Percentiles rank a stretch among this genome's conserved stretches.
phyloP scores from a whole-genome alignment of 805 yeast genomes.

The Maudiozyma saulgeensis region DNA sequence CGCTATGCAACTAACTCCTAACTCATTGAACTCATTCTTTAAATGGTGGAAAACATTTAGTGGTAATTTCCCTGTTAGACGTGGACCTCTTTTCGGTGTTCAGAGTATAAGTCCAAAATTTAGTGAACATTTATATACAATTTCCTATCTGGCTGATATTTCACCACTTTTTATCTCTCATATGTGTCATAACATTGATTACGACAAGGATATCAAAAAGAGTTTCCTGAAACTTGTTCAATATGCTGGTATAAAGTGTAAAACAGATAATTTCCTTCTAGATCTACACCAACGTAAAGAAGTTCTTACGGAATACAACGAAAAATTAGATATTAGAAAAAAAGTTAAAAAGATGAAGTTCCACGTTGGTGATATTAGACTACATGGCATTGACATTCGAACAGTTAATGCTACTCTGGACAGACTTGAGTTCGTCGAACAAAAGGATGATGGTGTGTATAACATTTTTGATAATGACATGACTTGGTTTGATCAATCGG shows the following conservation, averaged over 20 bases:
- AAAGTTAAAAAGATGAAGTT: conserved; percentile 48
- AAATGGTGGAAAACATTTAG: conserved; percentile 82
- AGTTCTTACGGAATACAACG: conserved; percentile 35
- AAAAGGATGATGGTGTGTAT: conserved; percentile 15
- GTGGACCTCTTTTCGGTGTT: conserved; percentile 62
- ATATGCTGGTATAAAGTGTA: conserved; percentile 64
- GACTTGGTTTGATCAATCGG: conserved; percentile 54
- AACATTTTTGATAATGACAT: conserved; percentile 44
- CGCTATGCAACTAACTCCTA: conserved; percentile 69
- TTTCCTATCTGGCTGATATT: conserved; percentile 67
- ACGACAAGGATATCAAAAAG: conserved; percentile 15
- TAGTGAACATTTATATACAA: conserved; percentile 63
- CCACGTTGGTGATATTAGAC: conserved; percentile 53
- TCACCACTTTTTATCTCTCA: conserved; percentile 70
- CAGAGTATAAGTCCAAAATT: conserved; percentile 51
- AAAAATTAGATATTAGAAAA: conserved; percentile 38
- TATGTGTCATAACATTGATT: conserved; percentile 42
- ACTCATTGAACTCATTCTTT: conserved; percentile 55
- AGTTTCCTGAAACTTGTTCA: conserved; percentile 27
- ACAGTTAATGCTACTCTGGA: conserved; percentile 41
- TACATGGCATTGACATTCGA: conserved; percentile 51
- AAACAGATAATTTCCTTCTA: conserved; percentile 44
- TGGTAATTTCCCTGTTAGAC: conserved; percentile 72
- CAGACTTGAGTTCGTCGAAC: conserved; percentile 17
- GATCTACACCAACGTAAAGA: conserved; percentile 61